These are phyloP conservation scores for Antitrichia curtipendula DNA, from an alignment of 225 moss, liverwort and hornwort genomes.

Conservation along the genomic window DNA sequence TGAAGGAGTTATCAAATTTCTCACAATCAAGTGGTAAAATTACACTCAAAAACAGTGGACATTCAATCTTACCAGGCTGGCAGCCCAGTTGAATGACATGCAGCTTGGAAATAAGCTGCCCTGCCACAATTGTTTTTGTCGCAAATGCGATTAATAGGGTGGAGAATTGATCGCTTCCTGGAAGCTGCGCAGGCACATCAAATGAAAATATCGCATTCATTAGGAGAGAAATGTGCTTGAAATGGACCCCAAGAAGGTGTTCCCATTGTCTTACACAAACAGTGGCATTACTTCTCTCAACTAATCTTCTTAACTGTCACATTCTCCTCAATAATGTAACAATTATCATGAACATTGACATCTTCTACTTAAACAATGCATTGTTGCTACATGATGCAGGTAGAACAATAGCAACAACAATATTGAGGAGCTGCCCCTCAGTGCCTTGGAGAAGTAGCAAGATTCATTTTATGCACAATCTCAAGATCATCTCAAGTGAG, in stretches of 20 bases:
- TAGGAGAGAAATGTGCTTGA: not conserved
- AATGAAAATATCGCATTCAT: not conserved
- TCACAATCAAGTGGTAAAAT: not conserved
- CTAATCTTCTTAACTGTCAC: not conserved
- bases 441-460: not conserved
- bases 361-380: not conserved
- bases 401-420: not conserved
- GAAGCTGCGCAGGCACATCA: conserved; percentile 34
- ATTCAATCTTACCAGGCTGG: conserved; percentile 49
- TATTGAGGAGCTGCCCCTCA: not conserved
- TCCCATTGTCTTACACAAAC: not conserved
- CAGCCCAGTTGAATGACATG: conserved; percentile 79
- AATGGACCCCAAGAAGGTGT: not conserved
- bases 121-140: conserved; percentile 62
- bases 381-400: not conserved
- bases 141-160: conserved; percentile 57
- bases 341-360: not conserved
- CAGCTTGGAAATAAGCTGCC: conserved; percentile 76
- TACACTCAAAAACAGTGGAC: not conserved
- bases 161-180: conserved; percentile 50
- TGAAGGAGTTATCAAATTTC: not conserved
- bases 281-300: not conserved
- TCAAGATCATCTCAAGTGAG: not conserved
- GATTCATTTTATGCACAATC: not conserved
- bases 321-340: not conserved